Percentiles rank a stretch among this genome's conserved stretches.
Conservation (phyloP, 148 eudicot species). For the Salicornia ramosissima region DNA sequence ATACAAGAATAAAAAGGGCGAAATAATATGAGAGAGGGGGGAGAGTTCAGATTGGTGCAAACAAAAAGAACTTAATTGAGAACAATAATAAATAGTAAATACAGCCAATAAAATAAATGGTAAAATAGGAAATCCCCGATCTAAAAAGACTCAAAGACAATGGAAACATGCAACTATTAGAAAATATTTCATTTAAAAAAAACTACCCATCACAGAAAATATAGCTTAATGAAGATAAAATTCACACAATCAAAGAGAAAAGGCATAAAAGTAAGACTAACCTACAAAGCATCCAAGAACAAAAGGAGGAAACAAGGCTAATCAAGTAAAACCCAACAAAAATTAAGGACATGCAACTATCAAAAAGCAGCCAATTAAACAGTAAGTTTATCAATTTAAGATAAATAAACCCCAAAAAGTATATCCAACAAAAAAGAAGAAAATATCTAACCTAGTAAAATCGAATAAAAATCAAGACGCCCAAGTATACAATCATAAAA, state of each 20-base stretch:
- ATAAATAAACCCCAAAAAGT: no score
- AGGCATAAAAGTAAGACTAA: not conserved
- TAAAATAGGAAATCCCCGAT: not conserved
- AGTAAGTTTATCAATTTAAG: no score
- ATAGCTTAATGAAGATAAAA: not conserved
- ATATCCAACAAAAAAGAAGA: not conserved
- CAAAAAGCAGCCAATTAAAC: no score
- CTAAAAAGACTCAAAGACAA: no score
- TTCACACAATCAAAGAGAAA: not conserved
- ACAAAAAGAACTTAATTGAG: no score
- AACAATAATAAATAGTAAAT: no score
- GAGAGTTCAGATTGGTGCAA: no score
- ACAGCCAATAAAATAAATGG: no score
- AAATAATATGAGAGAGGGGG: no score
- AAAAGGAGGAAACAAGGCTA: not conserved
- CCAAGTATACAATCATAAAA: no score
- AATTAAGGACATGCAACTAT: not conserved
- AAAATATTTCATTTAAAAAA: no score
- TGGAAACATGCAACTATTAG: not conserved
- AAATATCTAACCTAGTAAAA: not conserved
- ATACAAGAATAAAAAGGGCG: not conserved
- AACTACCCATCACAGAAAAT: slow-evolving; percentile 1
- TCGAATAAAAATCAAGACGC: not conserved
- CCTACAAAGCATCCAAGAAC: not conserved
- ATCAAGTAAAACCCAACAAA: not conserved